These are phyloP conservation scores for Phoma herbarum DNA, from an alignment of 2,329 filamentous ascomycete genomes.

Conservation along the genomic window DNA sequence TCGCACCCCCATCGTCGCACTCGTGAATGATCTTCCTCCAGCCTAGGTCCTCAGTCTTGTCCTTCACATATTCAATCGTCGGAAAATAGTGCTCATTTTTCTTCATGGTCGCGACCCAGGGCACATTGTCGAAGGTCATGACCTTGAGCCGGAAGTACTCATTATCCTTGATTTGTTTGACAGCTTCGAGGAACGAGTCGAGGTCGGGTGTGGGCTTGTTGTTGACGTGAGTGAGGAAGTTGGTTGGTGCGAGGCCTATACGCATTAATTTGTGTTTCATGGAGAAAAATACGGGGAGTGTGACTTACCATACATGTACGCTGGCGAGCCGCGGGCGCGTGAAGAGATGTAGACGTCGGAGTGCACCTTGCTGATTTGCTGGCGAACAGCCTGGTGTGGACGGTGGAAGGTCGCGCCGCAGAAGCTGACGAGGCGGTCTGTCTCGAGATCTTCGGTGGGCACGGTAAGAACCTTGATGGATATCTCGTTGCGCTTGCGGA, in stretches of 20 bases:
- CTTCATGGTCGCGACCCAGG: slow-evolving; percentile 99
- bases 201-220: slow-evolving; percentile 84
- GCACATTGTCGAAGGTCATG: slow-evolving; percentile 98
- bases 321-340: slow-evolving; percentile 57
- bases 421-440: slow-evolving; percentile 89
- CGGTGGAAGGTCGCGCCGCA: slow-evolving; percentile 93
- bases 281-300: slow-evolving; percentile 75
- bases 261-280: slow-evolving; percentile 48
- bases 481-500: slow-evolving; percentile 84
- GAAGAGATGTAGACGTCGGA: slow-evolving; percentile 96
- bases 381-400: slow-evolving; percentile 93
- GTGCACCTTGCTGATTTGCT: slow-evolving; percentile 96
- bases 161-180: slow-evolving; percentile 90
- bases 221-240: slow-evolving; percentile 97
- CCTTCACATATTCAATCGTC: slow-evolving; percentile 71
- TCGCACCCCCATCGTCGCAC: slow-evolving; percentile 52
- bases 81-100: slow-evolving; percentile 97
- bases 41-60: slow-evolving; percentile 59
- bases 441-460: slow-evolving; percentile 88
- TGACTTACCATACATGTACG: slow-evolving; percentile 46
- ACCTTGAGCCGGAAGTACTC: slow-evolving; percentile 97
- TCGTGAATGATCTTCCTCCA: slow-evolving; percentile 68
- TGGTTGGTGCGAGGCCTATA: slow-evolving; percentile 88
- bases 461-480: slow-evolving; percentile 82
- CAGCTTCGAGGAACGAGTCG: slow-evolving; percentile 79